Percentiles rank a stretch among this genome's conserved stretches.
Evolutionary conservation across 352 stramenopile species (phyloP).

Genomic region (Phytopythium chamaehyphon): DNA sequence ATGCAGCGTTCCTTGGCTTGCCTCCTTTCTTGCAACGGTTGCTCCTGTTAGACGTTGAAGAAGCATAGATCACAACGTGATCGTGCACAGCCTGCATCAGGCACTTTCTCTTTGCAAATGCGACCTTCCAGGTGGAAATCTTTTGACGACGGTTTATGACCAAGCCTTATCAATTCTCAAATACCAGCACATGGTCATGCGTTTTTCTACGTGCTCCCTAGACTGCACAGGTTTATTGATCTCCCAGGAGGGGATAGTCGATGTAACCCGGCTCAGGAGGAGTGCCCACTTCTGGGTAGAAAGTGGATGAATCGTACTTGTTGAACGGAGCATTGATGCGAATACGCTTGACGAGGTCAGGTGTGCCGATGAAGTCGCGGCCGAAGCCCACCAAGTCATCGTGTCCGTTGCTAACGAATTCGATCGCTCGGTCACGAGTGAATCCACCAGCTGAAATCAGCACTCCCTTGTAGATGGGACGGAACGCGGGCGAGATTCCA

Average conservation of each 20-base stretch:
- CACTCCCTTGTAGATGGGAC: conserved; percentile 31
- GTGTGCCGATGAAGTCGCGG: conserved; percentile 49
- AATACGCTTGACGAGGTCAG: conserved; percentile 34
- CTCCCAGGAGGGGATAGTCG: conserved; percentile 15
- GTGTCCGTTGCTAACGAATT: conserved; percentile 18
- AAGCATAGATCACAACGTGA: conserved; percentile 20
- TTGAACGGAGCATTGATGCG: conserved; percentile 22
- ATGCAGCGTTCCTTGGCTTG: conserved; percentile 2
- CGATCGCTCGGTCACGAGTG: conserved; percentile 19
- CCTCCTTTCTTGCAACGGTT: not conserved
- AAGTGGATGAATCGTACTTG: conserved; percentile 17
- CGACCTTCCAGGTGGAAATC: no score
- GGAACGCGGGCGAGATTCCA: conserved; percentile 22
- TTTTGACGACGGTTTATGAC: not conserved
- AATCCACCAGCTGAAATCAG: conserved; percentile 31
- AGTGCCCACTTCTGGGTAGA: conserved; percentile 14
- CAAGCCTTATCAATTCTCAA: no score
- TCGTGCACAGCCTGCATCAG: conserved; percentile 20
- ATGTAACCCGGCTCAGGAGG: conserved; percentile 15
- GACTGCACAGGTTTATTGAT: no score
- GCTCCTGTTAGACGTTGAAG: not conserved
- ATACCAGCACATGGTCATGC: no score
- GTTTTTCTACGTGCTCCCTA: no score
- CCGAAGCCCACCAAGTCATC: conserved; percentile 42
- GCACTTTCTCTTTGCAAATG: no score